phyloP scores from a whole-genome alignment of 768 basidiomycete species.

The Termitomyces sp. region DNA sequence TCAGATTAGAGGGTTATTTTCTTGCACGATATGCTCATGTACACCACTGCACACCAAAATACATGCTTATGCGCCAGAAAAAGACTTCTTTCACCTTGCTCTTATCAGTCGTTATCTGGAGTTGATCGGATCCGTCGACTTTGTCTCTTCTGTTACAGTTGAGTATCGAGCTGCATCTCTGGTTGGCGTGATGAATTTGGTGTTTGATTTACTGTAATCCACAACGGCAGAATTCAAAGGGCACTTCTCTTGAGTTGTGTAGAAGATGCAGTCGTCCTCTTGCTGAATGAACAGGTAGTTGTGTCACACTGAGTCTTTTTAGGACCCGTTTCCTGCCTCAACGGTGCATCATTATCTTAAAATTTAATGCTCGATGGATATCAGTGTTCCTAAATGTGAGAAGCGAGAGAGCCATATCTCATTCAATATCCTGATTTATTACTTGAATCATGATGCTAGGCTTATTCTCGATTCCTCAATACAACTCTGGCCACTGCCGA shows the following conservation, averaged over 20 bases:
- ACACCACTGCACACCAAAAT: conserved; percentile 30
- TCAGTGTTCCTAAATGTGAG: too few relatives aligned
- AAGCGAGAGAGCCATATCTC: too few relatives aligned
- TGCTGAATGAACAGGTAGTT: not conserved
- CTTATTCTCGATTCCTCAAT: too few relatives aligned
- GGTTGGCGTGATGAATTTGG: not conserved
- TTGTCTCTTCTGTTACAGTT: not conserved
- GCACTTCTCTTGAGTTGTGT: not conserved
- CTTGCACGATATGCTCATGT: conserved; percentile 24
- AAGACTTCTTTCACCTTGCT: not conserved
- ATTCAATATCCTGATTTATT: too few relatives aligned
- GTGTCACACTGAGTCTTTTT: too few relatives aligned
- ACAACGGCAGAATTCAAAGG: too few relatives aligned
- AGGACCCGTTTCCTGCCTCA: too few relatives aligned
- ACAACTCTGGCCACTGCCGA: too few relatives aligned
- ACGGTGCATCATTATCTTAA: too few relatives aligned
- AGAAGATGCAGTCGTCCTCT: not conserved
- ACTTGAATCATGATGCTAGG: too few relatives aligned
- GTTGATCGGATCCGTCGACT: not conserved
- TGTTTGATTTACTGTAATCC: not conserved
- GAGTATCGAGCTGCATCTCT: not conserved
- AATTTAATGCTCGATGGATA: too few relatives aligned
- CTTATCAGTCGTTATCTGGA: not conserved
- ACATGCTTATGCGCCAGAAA: conserved; percentile 12
- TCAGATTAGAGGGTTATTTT: conserved; percentile 33